Base-by-base conservation (phyloP, 805 yeast genomes). In the Hanseniaspora taiwanica region DNA sequence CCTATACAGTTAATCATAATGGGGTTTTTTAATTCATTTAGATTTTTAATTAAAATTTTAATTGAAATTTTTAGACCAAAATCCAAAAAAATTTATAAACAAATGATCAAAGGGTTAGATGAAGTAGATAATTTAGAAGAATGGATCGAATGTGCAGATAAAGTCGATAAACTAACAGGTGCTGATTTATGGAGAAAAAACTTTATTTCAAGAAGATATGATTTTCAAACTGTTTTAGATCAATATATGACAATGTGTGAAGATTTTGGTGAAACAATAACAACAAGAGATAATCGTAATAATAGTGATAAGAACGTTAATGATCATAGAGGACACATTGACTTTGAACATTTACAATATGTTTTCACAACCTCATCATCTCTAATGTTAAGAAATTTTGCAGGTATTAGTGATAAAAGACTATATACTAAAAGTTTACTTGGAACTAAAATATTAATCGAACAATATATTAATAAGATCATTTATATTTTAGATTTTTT, bases 371-470 rank as follows among this genome's bases (percentile, higher is more conserved):
- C 68, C 0, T 66, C 94, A 0, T 94, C 96, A 6, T 60, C 64
- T 1, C 52, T 58, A 0, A 70, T 86, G 52, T 63, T 91, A 27
- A 63, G 98, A 32, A 91, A 91, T 54, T 82, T 89, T 63, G 97
- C 94, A 6, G 93, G 94, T 1, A 84, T 91, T 4, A 72, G 93
- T 1, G 82, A 80, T 48, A 76, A 79, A 46, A 71, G 78, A 40
- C 63, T 91, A 35, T 89, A 82, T 64, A 80, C 80, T 40, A 76
- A 85, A 42, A 74, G 94, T 0, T 81, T 83, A 49, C 66, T 81
- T 44, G 98, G 98, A 1, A 91, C 97, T 1, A 91, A 91, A 62
- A 62, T 74, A 39, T 65, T 86, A 45, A 89, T 91, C 40, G 96
- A 91, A 57, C 58, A 56, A 39, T 56, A 55, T 29, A 42, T 56